These are phyloP conservation scores for Boletellus sp. DNA, from an alignment of 1,284 basidiomycete genomes.

Conservation along the genomic window DNA sequence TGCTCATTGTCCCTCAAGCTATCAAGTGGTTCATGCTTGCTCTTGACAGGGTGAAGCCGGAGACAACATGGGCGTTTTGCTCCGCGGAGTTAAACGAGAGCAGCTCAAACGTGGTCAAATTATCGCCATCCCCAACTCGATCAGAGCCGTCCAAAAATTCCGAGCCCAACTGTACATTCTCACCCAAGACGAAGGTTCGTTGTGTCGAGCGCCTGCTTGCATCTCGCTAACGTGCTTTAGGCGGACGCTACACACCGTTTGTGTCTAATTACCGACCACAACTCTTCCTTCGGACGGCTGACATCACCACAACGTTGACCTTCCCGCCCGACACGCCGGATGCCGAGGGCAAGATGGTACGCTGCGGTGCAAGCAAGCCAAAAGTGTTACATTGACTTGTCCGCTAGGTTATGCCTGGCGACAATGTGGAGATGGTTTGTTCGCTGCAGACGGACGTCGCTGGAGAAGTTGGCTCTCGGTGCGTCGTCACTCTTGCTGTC, in stretches of 20 bases:
- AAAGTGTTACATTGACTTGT: conserved; percentile 7
- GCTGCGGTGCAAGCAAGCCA: not conserved
- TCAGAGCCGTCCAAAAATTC: conserved; percentile 95
- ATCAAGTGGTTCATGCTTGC: conserved; percentile 1
- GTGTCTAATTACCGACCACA: conserved; percentile 96
- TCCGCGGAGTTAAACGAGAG: conserved; percentile 97
- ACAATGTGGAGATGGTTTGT: conserved; percentile 94
- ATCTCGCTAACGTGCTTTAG: conserved; percentile 11
- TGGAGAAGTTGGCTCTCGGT: conserved; percentile 87
- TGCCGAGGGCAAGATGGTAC: conserved; percentile 79
- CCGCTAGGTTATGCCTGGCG: conserved; percentile 93
- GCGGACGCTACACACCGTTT: conserved; percentile 97
- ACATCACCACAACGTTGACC: conserved; percentile 83
- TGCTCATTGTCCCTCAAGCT: not conserved
- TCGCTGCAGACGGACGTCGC: conserved; percentile 87
- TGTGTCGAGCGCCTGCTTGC: not conserved
- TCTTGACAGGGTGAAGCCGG: conserved; percentile 82
- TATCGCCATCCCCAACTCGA: conserved; percentile 85
- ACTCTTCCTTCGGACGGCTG: conserved; percentile 94
- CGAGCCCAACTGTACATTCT: conserved; percentile 90
- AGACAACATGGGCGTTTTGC: conserved; percentile 98
- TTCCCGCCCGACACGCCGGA: conserved; percentile 84
- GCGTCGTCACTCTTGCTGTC: conserved; percentile 24
- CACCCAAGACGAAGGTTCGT: conserved; percentile 82
- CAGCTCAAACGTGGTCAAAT: conserved; percentile 94